phyloP scores from a whole-genome alignment of 2,329 filamentous ascomycete genomes.

The Penicillium corylophilum region DNA sequence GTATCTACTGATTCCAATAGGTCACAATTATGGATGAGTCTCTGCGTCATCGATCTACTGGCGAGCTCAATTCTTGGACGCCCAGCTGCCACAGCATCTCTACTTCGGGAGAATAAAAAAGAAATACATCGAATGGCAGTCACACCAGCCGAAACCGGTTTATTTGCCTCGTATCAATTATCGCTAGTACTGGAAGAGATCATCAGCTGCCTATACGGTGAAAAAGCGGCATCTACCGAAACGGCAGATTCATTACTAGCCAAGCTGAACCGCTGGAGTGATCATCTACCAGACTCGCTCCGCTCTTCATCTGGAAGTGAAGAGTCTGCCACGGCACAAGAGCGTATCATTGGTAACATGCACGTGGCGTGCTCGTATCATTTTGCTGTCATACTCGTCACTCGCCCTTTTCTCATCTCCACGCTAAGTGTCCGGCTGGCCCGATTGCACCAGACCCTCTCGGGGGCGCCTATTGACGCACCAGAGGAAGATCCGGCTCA shows the following conservation, averaged over 20 bases:
- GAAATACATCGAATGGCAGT: slow-evolving; percentile 12
- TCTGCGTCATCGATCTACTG: slow-evolving; percentile 50
- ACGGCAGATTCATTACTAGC: slow-evolving; percentile 43
- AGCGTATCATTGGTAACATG: slow-evolving; percentile 50
- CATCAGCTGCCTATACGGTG: slow-evolving; percentile 44
- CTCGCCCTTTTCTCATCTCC: slow-evolving; percentile 56
- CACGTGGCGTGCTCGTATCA: slow-evolving; percentile 61
- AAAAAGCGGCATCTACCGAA: slow-evolving; percentile 32
- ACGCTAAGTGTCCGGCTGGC: slow-evolving; percentile 45
- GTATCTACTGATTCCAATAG: slow-evolving; percentile 25
- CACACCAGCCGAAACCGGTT: slow-evolving; percentile 21
- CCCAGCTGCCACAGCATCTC: slow-evolving; percentile 35
- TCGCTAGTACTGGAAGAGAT: slow-evolving; percentile 48
- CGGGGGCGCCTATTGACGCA: slow-evolving; percentile 9
- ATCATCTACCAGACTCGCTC: slow-evolving; percentile 41
- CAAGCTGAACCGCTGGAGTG: slow-evolving; percentile 49
- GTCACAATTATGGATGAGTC: slow-evolving; percentile 48
- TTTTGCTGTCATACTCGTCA: slow-evolving; percentile 58
- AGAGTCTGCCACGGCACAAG: slow-evolving; percentile 22
- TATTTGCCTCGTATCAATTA: slow-evolving; percentile 46
- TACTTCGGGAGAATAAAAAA: slow-evolving; percentile 25
- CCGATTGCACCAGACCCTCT: slow-evolving; percentile 25
- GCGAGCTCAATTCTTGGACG: slow-evolving; percentile 52
- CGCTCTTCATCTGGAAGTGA: slow-evolving; percentile 19
- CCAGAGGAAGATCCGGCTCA: slow-evolving; percentile 29